phyloP scores from a whole-genome alignment of 2,329 filamentous ascomycete species.

The Graphiopsis chlorocephala region DNA sequence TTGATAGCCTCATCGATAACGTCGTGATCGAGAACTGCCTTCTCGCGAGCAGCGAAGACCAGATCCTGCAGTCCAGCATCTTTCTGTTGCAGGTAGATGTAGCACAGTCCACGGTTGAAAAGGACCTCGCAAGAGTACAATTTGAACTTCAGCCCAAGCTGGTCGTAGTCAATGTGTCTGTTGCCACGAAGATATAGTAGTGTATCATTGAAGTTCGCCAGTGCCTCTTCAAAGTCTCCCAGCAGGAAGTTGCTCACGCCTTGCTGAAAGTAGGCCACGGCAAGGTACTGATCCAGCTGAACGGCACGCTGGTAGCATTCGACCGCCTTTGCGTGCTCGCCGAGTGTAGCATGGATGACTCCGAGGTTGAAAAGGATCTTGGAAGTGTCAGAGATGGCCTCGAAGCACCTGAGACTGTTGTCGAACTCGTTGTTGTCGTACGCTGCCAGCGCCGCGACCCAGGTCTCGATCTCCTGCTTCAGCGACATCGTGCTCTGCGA shows the following conservation, averaged over 20 bases:
- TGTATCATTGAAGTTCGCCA: conserved; percentile 98
- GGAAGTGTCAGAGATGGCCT: conserved; percentile 86
- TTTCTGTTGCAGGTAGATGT: conserved; percentile 92
- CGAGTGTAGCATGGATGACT: conserved; percentile 93
- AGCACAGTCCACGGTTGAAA: conserved; percentile 95
- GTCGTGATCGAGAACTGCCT: conserved; percentile 92
- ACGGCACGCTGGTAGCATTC: conserved; percentile 93
- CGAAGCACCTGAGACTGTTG: conserved; percentile 78
- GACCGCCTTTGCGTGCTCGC: conserved; percentile 93
- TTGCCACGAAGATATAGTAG: conserved; percentile 92
- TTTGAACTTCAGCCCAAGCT: conserved; percentile 92
- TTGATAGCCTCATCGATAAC: conserved; percentile 96
- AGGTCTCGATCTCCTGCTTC: conserved; percentile 91
- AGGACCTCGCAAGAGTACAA: conserved; percentile 96
- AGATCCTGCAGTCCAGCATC: conserved; percentile 89
- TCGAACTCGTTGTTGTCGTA: conserved; percentile 99
- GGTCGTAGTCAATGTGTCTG: conserved; percentile 96
- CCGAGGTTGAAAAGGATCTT: conserved; percentile 99
- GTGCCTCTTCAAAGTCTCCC: conserved; percentile 93
- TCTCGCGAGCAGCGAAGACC: conserved; percentile 87
- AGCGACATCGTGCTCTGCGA: conserved; percentile 43
- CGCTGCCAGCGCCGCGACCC: conserved; percentile 83
- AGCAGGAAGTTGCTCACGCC: conserved; percentile 97
- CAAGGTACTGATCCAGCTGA: conserved; percentile 87
- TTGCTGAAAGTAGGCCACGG: conserved; percentile 97